These are phyloP conservation scores for Mallotus repandus DNA, from an alignment of 441 rosid species.

Conservation along the genomic window DNA sequence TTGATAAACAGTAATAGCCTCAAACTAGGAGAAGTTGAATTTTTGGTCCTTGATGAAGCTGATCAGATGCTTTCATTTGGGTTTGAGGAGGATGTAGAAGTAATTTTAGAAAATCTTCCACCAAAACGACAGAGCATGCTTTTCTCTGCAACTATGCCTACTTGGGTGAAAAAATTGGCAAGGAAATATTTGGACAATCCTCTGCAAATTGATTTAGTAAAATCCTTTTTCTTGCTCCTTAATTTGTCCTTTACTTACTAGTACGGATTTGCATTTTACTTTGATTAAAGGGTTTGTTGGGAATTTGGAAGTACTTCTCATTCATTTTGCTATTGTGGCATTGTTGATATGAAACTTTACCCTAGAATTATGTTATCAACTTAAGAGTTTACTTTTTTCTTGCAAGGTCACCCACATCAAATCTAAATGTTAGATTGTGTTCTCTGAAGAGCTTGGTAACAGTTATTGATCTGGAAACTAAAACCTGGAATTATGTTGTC, in stretches of 20 bases:
- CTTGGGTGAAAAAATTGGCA: slow-evolving; percentile 91
- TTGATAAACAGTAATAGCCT: slow-evolving; percentile 75
- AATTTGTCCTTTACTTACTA: not conserved
- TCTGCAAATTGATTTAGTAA: slow-evolving; percentile 88
- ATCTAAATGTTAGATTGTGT: not conserved
- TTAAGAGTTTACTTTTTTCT: not conserved
- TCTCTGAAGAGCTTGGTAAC: not conserved
- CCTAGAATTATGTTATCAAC: not conserved
- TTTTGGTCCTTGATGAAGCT: slow-evolving; percentile 97
- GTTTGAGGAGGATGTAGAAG: slow-evolving; percentile 93
- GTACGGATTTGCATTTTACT: not conserved
- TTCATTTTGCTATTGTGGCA: not conserved
- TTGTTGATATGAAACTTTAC: not conserved
- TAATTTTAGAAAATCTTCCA: slow-evolving; percentile 85
- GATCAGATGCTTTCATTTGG: slow-evolving; percentile 99
- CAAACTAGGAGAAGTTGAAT: slow-evolving; percentile 83
- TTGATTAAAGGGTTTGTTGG: not conserved
- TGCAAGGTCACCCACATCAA: not conserved
- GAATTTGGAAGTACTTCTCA: not conserved
- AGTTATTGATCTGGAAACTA: slow-evolving; percentile 1
- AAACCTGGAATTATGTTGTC: slow-evolving; percentile 10
- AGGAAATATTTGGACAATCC: slow-evolving; percentile 90
- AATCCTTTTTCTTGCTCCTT: not conserved
- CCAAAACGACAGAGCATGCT: slow-evolving; percentile 91
- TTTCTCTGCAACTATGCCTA: slow-evolving; percentile 98